Percentiles rank a stretch among this genome's conserved stretches.
Evolutionary conservation across 2,329 filamentous ascomycete genomes (phyloP).

Genomic region (Beauveria sp.): DNA sequence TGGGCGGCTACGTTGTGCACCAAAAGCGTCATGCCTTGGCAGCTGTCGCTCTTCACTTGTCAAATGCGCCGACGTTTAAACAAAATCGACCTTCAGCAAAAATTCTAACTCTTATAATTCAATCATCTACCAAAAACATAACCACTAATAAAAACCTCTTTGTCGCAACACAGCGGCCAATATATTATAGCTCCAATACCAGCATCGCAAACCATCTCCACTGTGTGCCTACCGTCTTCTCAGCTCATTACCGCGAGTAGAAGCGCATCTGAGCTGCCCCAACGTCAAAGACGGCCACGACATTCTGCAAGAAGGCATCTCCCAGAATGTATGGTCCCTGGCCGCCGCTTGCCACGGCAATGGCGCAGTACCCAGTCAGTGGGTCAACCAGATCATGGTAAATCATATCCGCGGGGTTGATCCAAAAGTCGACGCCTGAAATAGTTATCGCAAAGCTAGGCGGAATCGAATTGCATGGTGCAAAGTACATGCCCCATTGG

Average conservation of each 20-base stretch:
- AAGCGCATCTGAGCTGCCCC: constrained; percentile 39
- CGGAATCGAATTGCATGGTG: constrained; percentile 37
- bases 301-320: constrained; percentile 43
- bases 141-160: constrained; percentile 5
- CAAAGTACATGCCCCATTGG: constrained; percentile 42
- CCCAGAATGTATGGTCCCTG: constrained; percentile 42
- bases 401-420: constrained; percentile 42
- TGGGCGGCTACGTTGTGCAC: not conserved
- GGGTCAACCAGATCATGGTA: constrained; percentile 36
- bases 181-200: constrained; percentile 10
- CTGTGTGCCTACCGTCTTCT: not conserved
- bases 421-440: constrained; percentile 33
- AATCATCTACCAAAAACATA: constrained; percentile 12
- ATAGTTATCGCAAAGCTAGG: constrained; percentile 40
- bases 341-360: constrained; percentile 37
- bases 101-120: constrained; percentile 6
- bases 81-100: not conserved
- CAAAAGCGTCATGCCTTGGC: not conserved
- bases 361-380: constrained; percentile 39
- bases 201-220: not conserved
- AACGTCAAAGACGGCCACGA: constrained; percentile 41
- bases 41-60: not conserved
- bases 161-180: constrained; percentile 10
- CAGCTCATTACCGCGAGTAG: constrained; percentile 19
- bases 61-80: not conserved